Evolutionary conservation across 1,284 basidiomycete genomes (phyloP), one percentile per base, ranked within the genome.

Genomic region (Sanghuangporus baumii): DNA sequence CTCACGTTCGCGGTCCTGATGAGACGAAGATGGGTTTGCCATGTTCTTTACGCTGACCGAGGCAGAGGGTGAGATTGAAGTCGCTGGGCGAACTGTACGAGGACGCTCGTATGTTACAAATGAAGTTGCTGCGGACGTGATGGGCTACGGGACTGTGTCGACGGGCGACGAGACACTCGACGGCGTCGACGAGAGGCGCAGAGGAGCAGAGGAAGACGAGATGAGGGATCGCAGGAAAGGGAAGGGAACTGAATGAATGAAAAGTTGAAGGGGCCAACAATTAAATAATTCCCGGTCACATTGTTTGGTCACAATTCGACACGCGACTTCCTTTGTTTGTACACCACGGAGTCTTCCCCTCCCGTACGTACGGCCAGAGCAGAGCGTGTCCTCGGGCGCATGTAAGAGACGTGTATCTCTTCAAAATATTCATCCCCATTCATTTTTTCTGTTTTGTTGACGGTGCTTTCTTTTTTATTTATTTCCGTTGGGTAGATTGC

Each of bases 11-110:
- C 84, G 79, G 66, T 84, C 83, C 66, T 83, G 85, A 68, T 90
- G 89, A 50, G 89, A 91, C 31, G 89, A 91, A 34, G 89, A 90
- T 63, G 89, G 90, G 75, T 90, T 86, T 65, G 90, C 90, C 90
- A 92, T 92, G 66, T 76, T 67, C 70, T 74, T 74, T 62, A 71
- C 71, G 72, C 74, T 83, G 56, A 82, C 71, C 71, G 87, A 88
- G 74, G 86, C 85, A 71, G 81, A 82, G 71, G 89, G 87, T 82
- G 89, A 91, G 81, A 91, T 79, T 80, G 87, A 89, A 67, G 86
- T 82, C 63, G 84, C 60, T 34, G 63, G 47, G 48, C 59, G 60
- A 38, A 63, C 51, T 48, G 59, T 41, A 54, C 51, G 57, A 9
- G 55, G 63, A 26, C 63, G 63, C 31, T 55, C 54, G 62, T 60